A percentile compares a stretch with the other conserved stretches of the same genome.
Conservation (phyloP, 139 green algal species). For the Closterium sp. region DNA sequence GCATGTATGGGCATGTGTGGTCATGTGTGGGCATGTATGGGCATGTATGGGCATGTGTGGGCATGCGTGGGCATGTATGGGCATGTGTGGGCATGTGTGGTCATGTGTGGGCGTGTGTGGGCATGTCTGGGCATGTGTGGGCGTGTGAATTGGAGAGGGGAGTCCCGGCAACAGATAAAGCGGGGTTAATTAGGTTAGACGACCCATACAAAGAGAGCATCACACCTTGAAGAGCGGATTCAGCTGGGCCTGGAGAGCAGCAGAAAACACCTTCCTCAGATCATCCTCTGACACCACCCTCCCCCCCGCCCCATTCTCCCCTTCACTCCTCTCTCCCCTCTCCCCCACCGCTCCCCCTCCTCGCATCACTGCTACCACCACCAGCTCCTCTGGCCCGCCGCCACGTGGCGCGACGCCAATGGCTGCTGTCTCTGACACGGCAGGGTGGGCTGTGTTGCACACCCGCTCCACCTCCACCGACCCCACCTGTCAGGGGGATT, state of each 20-base stretch:
- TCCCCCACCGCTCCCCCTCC: not conserved
- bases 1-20: no score
- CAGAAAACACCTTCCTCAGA: constrained; percentile 16
- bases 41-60: no score
- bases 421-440: constrained; percentile 71
- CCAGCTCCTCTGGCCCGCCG: constrained; percentile 81
- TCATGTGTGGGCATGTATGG: no score
- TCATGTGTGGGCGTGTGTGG: no score
- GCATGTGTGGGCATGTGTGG: no score
- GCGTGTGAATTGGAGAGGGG: no score
- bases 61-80: no score
- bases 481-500: constrained; percentile 49
- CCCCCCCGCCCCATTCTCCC: not conserved
- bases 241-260: constrained; percentile 68
- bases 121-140: no score
- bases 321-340: not conserved
- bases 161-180: no score
- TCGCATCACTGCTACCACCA: constrained; percentile 75
- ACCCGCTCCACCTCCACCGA: constrained; percentile 85
- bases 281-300: not conserved
- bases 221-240: constrained; percentile 90
- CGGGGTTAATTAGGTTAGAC: no score
- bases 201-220: not conserved
- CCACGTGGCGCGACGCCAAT: constrained; percentile 68
- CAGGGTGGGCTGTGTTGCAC: constrained; percentile 56